These are phyloP conservation scores for Metarhizium anisopliae DNA, from an alignment of 2,329 filamentous ascomycete genomes.

Conservation along the genomic window DNA sequence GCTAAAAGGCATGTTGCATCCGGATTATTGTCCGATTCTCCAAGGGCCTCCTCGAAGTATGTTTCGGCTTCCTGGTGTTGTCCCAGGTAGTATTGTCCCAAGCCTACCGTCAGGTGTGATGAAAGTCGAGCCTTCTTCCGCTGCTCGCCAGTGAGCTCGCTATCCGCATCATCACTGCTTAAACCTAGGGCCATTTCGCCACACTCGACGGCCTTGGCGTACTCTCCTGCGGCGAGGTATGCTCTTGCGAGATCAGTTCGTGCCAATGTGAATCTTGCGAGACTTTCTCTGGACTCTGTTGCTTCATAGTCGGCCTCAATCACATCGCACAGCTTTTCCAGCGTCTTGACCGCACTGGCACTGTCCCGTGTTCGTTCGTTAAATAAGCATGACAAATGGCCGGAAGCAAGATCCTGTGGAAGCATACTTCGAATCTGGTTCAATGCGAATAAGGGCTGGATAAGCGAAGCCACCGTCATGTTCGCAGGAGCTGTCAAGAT, in stretches of 20 bases:
- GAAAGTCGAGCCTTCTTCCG: slow-evolving; percentile 68
- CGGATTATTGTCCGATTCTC: slow-evolving; percentile 66
- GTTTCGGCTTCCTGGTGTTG: slow-evolving; percentile 61
- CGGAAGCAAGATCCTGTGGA: slow-evolving; percentile 61
- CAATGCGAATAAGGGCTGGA: slow-evolving; percentile 83
- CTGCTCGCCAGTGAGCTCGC: slow-evolving; percentile 54
- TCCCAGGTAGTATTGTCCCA: slow-evolving; percentile 67
- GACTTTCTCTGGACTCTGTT: slow-evolving; percentile 64
- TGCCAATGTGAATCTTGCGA: slow-evolving; percentile 70
- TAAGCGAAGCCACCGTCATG: slow-evolving; percentile 50
- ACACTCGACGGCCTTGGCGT: slow-evolving; percentile 63
- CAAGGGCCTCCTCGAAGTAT: slow-evolving; percentile 72
- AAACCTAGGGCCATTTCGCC: slow-evolving; percentile 75
- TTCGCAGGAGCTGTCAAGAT: slow-evolving; percentile 49
- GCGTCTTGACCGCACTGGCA: slow-evolving; percentile 48
- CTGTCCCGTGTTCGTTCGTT: slow-evolving; percentile 71
- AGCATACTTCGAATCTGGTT: slow-evolving; percentile 67
- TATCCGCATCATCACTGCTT: slow-evolving; percentile 60
- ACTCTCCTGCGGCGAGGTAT: slow-evolving; percentile 60
- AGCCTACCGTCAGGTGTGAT: slow-evolving; percentile 74
- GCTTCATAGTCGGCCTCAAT: slow-evolving; percentile 79
- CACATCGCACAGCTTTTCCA: slow-evolving; percentile 57
- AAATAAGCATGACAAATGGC: slow-evolving; percentile 72
- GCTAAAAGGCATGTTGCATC: slow-evolving; percentile 82
- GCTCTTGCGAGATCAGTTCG: slow-evolving; percentile 83